Conservation (phyloP, 768 basidiomycete species). For the Leccinellum luteum region DNA sequence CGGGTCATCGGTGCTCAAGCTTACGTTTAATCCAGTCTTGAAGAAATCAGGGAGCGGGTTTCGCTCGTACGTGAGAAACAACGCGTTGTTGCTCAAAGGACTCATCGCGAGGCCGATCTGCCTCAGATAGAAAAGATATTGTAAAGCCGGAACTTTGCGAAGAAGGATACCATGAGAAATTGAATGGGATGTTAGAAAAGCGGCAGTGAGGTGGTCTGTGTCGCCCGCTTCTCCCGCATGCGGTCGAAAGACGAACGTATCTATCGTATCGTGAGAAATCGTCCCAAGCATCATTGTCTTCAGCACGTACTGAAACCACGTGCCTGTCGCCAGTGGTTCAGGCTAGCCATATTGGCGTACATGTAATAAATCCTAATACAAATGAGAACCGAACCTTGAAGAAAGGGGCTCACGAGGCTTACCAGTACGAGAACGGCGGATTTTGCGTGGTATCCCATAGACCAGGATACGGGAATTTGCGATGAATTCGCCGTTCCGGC, state of each 20-base stretch:
- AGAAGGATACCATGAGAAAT: slow-evolving; percentile 99
- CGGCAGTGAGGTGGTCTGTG: slow-evolving; percentile 93
- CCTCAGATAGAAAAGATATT: slow-evolving; percentile 96
- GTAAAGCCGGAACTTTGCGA: slow-evolving; percentile 94
- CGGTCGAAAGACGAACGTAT: slow-evolving; percentile 94
- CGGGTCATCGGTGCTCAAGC: slow-evolving; percentile 93
- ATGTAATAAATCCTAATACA: slow-evolving; percentile 87
- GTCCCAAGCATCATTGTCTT: slow-evolving; percentile 2
- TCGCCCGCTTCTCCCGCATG: slow-evolving; percentile 99
- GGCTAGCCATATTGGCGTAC: slow-evolving; percentile 92
- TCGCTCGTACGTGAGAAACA: slow-evolving; percentile 95
- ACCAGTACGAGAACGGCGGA: slow-evolving; percentile 97
- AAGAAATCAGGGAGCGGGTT: slow-evolving; percentile 98
- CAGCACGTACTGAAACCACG: slow-evolving; percentile 82
- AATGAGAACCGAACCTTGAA: slow-evolving; percentile 2
- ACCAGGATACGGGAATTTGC: slow-evolving; percentile 89
- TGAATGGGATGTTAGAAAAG: slow-evolving; percentile 94
- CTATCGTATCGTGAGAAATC: slow-evolving; percentile 47
- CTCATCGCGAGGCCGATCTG: slow-evolving; percentile 99
- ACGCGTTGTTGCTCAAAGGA: slow-evolving; percentile 94
- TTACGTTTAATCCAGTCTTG: slow-evolving; percentile 92
- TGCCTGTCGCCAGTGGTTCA: slow-evolving; percentile 87
- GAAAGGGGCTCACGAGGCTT: slow-evolving; percentile 18
- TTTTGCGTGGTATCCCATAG: slow-evolving; percentile 88
- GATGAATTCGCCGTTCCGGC: slow-evolving; percentile 84